phyloP scores from a whole-genome alignment of 306 rosid genomes.

The Gillenia trifoliata region DNA sequence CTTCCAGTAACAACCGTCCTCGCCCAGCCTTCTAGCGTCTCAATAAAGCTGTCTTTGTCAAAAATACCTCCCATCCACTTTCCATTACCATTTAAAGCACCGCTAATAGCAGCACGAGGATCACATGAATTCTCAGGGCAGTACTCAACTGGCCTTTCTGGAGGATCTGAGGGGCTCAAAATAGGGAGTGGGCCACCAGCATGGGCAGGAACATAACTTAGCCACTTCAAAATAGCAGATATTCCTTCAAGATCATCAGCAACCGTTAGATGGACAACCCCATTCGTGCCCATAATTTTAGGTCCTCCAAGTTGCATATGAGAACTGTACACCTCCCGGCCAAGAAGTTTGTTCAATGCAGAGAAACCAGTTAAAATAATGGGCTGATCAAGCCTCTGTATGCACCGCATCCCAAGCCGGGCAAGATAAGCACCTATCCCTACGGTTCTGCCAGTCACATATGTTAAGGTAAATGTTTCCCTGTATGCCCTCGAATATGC shows the following conservation, averaged over 20 bases:
- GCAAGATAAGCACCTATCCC: slow-evolving; percentile 99
- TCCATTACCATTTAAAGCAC: slow-evolving; percentile 57
- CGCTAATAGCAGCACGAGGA: slow-evolving; percentile 91
- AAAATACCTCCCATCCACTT: slow-evolving; percentile 92
- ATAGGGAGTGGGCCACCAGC: slow-evolving; percentile 87
- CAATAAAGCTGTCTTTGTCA: slow-evolving; percentile 93
- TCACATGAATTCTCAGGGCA: slow-evolving; percentile 87
- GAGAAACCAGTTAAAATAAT: slow-evolving; percentile 96
- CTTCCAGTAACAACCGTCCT: slow-evolving; percentile 97
- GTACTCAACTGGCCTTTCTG: slow-evolving; percentile 82
- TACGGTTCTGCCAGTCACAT: slow-evolving; percentile 95
- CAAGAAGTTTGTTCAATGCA: slow-evolving; percentile 94
- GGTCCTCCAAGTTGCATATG: slow-evolving; percentile 99
- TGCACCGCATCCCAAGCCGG: slow-evolving; percentile 97
- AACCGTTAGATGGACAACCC: slow-evolving; percentile 97
- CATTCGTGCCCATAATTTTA: slow-evolving; percentile 96
- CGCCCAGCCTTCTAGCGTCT: slow-evolving; percentile 99
- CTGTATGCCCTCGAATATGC: slow-evolving; percentile 89
- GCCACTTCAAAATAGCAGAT: slow-evolving; percentile 94
- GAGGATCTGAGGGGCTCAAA: slow-evolving; percentile 73
- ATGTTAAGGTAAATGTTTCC: slow-evolving; percentile 93
- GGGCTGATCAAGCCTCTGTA: slow-evolving; percentile 98
- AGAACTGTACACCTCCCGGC: slow-evolving; percentile 99
- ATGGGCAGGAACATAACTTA: slow-evolving; percentile 83
- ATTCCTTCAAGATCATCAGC: slow-evolving; percentile 92